A percentile compares a stretch with the other conserved stretches of the same genome.
Conservation (phyloP, 192 early-diverging fungal species). For the Paraglomus brasilianum region DNA sequence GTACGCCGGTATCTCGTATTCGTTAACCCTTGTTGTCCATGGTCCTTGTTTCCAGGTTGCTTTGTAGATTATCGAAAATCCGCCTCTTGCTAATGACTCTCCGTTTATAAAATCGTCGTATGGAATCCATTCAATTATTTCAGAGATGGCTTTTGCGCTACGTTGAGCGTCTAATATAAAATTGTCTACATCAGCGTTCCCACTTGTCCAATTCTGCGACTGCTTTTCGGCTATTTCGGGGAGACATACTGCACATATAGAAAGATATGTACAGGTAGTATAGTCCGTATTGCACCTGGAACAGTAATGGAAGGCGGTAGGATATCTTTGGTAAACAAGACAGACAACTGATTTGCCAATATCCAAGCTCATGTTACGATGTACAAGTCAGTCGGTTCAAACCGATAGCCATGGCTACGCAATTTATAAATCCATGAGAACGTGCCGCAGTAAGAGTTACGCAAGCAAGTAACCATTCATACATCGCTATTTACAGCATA, state of each 20-base stretch:
- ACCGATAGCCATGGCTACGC: too few species aligned
- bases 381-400: too few species aligned
- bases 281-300: too few species aligned
- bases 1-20: background rate
- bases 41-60: constrained; percentile 11
- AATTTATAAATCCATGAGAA: too few species aligned
- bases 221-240: background rate
- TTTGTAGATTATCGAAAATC: background rate
- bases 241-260: constrained; percentile 8
- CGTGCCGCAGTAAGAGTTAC: too few species aligned
- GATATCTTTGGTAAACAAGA: too few species aligned
- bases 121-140: constrained; percentile 5
- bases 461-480: too few species aligned
- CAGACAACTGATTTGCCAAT: too few species aligned
- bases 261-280: too few species aligned
- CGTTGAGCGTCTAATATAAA: constrained; percentile 11
- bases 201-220: constrained; percentile 9
- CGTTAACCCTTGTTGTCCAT: background rate
- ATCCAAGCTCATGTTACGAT: too few species aligned
- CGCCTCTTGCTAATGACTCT: background rate
- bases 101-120: background rate
- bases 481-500: too few species aligned
- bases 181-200: constrained; percentile 8
- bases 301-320: too few species aligned
- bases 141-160: background rate